phyloP scores from a whole-genome alignment of 2,329 filamentous ascomycete genomes.

The Cylindrodendrum hubeiense region DNA sequence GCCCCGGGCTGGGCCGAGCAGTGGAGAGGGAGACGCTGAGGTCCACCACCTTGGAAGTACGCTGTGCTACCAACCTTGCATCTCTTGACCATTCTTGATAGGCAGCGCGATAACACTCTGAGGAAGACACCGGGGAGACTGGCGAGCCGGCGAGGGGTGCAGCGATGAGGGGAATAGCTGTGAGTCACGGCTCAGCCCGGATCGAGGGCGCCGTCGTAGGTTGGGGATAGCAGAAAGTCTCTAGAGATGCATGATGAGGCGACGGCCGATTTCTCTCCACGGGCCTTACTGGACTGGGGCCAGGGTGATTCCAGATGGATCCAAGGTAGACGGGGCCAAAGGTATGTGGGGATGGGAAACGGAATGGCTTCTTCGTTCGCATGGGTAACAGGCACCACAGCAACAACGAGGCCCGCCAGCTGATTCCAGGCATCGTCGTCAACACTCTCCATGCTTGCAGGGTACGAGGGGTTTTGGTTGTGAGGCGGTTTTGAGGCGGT shows the following conservation, averaged over 20 bases:
- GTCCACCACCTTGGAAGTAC: constrained; percentile 9
- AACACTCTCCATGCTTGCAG: not conserved
- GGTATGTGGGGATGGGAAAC: constrained; percentile 7
- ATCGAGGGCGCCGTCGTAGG: not conserved
- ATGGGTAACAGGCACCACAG: constrained; percentile 8
- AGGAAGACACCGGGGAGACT: not conserved
- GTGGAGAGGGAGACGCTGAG: constrained; percentile 25
- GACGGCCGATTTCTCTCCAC: constrained; percentile 36
- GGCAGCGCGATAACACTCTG: constrained; percentile 2
- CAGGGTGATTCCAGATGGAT: constrained; percentile 38
- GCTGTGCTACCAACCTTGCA: not conserved
- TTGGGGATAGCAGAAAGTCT: not conserved
- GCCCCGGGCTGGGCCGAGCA: constrained; percentile 37
- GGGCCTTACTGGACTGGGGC: constrained; percentile 18
- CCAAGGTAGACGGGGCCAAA: constrained; percentile 17
- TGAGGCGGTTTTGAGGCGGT: not conserved
- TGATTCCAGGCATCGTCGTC: not conserved
- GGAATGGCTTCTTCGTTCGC: constrained; percentile 22
- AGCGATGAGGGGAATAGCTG: not conserved
- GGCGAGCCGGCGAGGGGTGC: not conserved
- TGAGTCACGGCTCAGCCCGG: not conserved
- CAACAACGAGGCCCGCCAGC: not conserved
- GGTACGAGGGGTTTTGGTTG: not conserved
- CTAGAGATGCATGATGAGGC: constrained; percentile 29
- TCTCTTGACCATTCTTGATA: not conserved